A percentile compares a stretch with the other conserved stretches of the same genome.
phyloP scores from a whole-genome alignment of 129 eudicot genomes.

The Flaveria linearis region DNA sequence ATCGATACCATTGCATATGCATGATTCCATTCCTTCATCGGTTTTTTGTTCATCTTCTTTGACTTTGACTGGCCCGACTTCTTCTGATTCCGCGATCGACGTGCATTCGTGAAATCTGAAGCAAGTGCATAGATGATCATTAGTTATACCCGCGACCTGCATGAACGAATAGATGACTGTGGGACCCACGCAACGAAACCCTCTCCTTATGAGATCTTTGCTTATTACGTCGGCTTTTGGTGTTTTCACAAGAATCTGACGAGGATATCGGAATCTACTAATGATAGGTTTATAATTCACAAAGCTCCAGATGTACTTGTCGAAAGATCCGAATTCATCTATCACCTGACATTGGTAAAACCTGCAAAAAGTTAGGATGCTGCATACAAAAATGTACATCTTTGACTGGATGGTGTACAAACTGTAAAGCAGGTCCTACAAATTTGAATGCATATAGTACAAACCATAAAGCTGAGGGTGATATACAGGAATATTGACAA shows the following conservation, averaged over 20 bases:
- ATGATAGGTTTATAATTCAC: constrained; percentile 61
- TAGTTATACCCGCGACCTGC: constrained; percentile 73
- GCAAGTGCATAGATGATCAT: constrained; percentile 61
- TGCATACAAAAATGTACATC: constrained; percentile 7
- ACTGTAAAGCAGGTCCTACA: constrained; percentile 20
- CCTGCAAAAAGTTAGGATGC: constrained; percentile 52
- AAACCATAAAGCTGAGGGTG: constrained; percentile 21
- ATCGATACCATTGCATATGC: constrained; percentile 39
- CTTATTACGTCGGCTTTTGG: constrained; percentile 66
- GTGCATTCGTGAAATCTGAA: constrained; percentile 58
- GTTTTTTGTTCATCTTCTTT: constrained; percentile 30
- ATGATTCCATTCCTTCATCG: constrained; percentile 35
- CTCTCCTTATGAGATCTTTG: constrained; percentile 66
- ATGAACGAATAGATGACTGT: constrained; percentile 68
- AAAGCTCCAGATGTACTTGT: constrained; percentile 73
- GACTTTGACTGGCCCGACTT: constrained; percentile 23
- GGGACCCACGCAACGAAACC: constrained; percentile 75
- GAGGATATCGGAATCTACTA: constrained; percentile 62
- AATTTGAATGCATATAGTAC: constrained; percentile 18
- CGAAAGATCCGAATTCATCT: constrained; percentile 63
- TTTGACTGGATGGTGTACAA: constrained; percentile 14
- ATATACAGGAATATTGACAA: neutral
- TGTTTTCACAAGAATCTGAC: constrained; percentile 60
- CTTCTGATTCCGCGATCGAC: constrained; percentile 34
- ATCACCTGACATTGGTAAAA: constrained; percentile 49